These are phyloP conservation scores for Verruconis gallopava DNA, from an alignment of 2,329 filamentous ascomycete genomes.

Conservation along the genomic window DNA sequence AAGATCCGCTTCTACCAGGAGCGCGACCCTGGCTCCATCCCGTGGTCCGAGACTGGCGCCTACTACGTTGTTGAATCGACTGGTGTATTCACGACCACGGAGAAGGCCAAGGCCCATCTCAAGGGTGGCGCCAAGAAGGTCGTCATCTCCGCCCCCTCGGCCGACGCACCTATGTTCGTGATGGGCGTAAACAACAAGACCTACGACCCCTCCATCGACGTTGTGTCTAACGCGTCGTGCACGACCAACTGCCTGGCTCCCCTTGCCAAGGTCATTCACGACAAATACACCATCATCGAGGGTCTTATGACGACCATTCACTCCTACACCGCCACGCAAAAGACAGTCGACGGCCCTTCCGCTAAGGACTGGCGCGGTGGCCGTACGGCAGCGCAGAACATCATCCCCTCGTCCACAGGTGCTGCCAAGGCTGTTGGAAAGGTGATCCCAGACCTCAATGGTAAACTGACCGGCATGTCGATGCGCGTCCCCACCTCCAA, in stretches of 20 bases:
- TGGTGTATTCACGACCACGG: slow-evolving; percentile 97
- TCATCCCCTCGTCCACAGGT: slow-evolving; percentile 98
- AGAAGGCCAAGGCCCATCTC: slow-evolving; percentile 90
- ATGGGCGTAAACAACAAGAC: slow-evolving; percentile 96
- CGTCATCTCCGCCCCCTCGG: slow-evolving; percentile 71
- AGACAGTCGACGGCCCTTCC: slow-evolving; percentile 97
- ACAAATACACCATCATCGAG: slow-evolving; percentile 95
- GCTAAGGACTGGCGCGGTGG: slow-evolving; percentile 99
- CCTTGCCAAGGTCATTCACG: slow-evolving; percentile 97
- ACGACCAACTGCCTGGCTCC: slow-evolving; percentile 98
- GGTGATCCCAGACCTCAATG: slow-evolving; percentile 95
- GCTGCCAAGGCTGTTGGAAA: slow-evolving; percentile 99
- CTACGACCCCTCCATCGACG: slow-evolving; percentile 80
- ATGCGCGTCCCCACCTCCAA: slow-evolving; percentile 98
- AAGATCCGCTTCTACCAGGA: slow-evolving; percentile 88
- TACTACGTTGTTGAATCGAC: slow-evolving; percentile 96
- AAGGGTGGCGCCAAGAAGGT: slow-evolving; percentile 96
- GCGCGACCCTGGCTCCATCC: slow-evolving; percentile 79
- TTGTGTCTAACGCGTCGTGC: slow-evolving; percentile 99
- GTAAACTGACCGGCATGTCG: slow-evolving; percentile 99
- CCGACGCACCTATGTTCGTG: slow-evolving; percentile 99
- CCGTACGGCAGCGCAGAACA: slow-evolving; percentile 97
- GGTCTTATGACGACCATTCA: slow-evolving; percentile 99
- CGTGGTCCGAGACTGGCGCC: slow-evolving; percentile 77
- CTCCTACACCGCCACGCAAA: slow-evolving; percentile 99